phyloP scores from a whole-genome alignment of 148 eudicot species.

The Cornus controversa region DNA sequence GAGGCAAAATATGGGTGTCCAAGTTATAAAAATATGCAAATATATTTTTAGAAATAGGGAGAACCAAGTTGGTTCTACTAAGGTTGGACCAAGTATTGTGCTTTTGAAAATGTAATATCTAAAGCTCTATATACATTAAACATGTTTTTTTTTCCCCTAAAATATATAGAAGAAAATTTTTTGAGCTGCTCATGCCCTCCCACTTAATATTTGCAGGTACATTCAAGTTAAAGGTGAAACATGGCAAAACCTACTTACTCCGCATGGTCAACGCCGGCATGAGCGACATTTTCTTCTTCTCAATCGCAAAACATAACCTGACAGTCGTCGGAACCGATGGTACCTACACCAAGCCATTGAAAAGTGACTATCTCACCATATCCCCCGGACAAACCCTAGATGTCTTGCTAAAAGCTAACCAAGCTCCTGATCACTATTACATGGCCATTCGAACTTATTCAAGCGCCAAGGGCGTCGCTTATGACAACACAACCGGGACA shows the following conservation, averaged over 20 bases:
- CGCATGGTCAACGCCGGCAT: conserved; percentile 1
- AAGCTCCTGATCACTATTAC: not conserved
- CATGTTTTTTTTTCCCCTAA: too few relatives aligned
- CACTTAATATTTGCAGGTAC: conserved; percentile 4
- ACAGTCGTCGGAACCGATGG: conserved; percentile 7
- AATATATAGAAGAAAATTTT: too few relatives aligned
- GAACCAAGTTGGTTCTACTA: too few relatives aligned
- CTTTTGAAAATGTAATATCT: too few relatives aligned
- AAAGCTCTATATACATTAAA: too few relatives aligned
- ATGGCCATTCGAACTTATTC: not conserved
- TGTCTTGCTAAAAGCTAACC: conserved; percentile 7
- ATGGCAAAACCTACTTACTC: conserved; percentile 6
- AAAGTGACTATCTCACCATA: not conserved
- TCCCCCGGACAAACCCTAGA: conserved; percentile 17
- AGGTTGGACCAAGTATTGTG: too few relatives aligned
- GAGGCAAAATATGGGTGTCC: too few relatives aligned
- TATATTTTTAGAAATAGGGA: too few relatives aligned
- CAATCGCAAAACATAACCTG: not conserved
- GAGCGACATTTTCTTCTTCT: conserved; percentile 1
- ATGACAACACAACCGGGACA: conserved; percentile 6
- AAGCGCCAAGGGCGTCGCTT: not conserved
- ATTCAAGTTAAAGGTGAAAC: conserved; percentile 6
- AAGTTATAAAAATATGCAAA: too few relatives aligned
- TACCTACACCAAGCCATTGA: conserved; percentile 10
- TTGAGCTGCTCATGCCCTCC: too few relatives aligned